Evolutionary conservation across 176 grass and related monocot species (phyloP).

Genomic region (Musa acuminata): DNA sequence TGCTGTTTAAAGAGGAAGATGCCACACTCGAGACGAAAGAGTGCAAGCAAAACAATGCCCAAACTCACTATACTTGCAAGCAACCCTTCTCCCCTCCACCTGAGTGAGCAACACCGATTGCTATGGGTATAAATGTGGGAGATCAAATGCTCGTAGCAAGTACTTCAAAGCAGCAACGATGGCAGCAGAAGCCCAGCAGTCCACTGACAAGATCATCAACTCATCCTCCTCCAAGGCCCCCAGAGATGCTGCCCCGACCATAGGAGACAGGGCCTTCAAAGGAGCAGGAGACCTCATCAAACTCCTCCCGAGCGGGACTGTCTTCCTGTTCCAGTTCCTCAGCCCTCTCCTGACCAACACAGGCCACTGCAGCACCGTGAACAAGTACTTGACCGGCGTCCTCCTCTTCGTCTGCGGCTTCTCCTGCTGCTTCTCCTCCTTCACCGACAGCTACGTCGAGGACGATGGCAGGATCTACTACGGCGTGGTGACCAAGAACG

Average conservation of each 20-base stretch:
- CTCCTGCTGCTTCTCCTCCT: conserved; percentile 8
- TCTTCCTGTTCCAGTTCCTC: conserved; percentile 20
- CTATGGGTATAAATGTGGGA: too few relatives aligned
- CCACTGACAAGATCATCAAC: too few relatives aligned
- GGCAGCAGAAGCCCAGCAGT: too few relatives aligned
- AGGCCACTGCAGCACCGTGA: conserved; percentile 2
- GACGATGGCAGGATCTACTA: conserved; percentile 6
- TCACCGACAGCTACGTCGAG: conserved; percentile 9
- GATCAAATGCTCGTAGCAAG: too few relatives aligned
- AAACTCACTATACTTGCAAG: background rate
- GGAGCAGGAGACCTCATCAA: conserved; percentile 4
- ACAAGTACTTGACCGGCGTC: conserved; percentile 4
- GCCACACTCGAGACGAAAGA: background rate
- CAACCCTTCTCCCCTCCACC: background rate
- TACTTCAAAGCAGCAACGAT: too few relatives aligned
- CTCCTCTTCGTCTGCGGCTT: conserved; percentile 4
- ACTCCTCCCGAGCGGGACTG: conserved; percentile 8
- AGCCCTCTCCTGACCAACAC: conserved; percentile 12
- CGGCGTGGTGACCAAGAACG: conserved; percentile 1
- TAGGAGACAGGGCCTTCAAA: conserved; percentile 8
- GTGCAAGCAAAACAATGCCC: background rate
- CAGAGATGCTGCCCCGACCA: background rate
- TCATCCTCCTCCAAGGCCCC: too few relatives aligned
- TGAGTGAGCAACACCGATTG: background rate
- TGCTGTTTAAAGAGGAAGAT: too few relatives aligned